Evolutionary conservation across 1,284 basidiomycete species (phyloP), one percentile per base, ranked within the genome.

Genomic region (Cutaneotrichosporon sp.): DNA sequence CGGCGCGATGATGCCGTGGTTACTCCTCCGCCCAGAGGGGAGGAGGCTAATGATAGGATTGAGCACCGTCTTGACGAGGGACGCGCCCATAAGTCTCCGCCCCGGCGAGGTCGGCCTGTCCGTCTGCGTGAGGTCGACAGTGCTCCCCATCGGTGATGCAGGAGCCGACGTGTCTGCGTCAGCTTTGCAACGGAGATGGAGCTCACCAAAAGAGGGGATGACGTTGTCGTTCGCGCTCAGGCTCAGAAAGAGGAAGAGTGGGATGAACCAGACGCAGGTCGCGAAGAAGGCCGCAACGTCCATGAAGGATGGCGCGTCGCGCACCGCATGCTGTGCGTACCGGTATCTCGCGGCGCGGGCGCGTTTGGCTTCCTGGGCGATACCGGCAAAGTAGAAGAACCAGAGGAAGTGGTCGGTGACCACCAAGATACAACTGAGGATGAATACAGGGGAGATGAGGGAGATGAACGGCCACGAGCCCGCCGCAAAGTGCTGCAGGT

Each of bases 201-300:
- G 73, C 78, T 72, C 56, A 79, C 80, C 73, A 59, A 78, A 74
- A 0, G 80, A 82, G 1, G 94, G 95, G 14, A 97, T 84, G 2
- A 92, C 91, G 73, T 97, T 92, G 76, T 97, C 95, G 70, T 96
- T 97, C 11, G 94, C 94, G 70, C 91, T 95, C 62, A 97, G 82
- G 75, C 92, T 95, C 69, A 97, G 82, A 83, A 97, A 97, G 30
- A 97, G 81, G 80, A 93, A 97, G 34, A 97, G 80, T 8, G 93
- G 92, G 18, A 89, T 87, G 59, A 93, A 86, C 94, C 94, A 97
- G 6, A 97, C 89, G 4, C 83, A 85, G 62, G 83, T 84, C 49
- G 82, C 84, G 11, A 81, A 81, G 60, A 69, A 68, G 0, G 62
- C 57, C 26, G 62, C 66, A 1, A 68, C 64, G 47, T 68, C 64